Evolutionary conservation across 2,329 filamentous ascomycete species (phyloP).

Genomic region (Exophiala dermatitidis): DNA sequence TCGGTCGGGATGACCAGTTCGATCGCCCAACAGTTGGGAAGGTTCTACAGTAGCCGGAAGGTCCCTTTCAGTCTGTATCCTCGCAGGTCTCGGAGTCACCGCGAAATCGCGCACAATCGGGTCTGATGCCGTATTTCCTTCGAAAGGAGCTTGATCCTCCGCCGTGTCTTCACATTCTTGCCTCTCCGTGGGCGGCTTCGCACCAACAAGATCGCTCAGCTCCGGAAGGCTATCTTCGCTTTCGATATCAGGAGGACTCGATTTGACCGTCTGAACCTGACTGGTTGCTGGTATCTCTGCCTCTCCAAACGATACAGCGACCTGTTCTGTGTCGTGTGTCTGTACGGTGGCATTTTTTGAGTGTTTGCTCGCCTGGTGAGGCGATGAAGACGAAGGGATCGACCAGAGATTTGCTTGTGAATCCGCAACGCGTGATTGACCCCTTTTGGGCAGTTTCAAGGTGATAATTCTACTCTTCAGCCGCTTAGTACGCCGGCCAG

Average conservation of each 20-base stretch:
- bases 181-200: background rate
- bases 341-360: background rate
- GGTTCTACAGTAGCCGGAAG: too few relatives aligned
- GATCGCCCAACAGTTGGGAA: background rate
- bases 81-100: background rate
- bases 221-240: conserved; percentile 10
- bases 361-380: background rate
- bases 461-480: conserved; percentile 15
- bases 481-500: conserved; percentile 1
- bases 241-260: background rate
- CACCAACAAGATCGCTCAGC: background rate
- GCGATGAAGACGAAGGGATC: conserved; percentile 23
- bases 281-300: conserved; percentile 21
- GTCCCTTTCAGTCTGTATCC: background rate
- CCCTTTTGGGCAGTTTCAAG: conserved; percentile 19
- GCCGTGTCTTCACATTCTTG: background rate
- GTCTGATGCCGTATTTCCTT: background rate
- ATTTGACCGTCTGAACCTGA: conserved; percentile 5
- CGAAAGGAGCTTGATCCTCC: background rate
- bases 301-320: background rate
- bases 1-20: background rate
- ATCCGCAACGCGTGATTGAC: conserved; percentile 10
- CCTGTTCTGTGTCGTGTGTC: background rate
- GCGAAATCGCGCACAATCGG: background rate
- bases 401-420: conserved; percentile 23